Base-by-base conservation (phyloP, 2,329 filamentous ascomycete genomes). In the Pseudogymnoascus sp. region DNA sequence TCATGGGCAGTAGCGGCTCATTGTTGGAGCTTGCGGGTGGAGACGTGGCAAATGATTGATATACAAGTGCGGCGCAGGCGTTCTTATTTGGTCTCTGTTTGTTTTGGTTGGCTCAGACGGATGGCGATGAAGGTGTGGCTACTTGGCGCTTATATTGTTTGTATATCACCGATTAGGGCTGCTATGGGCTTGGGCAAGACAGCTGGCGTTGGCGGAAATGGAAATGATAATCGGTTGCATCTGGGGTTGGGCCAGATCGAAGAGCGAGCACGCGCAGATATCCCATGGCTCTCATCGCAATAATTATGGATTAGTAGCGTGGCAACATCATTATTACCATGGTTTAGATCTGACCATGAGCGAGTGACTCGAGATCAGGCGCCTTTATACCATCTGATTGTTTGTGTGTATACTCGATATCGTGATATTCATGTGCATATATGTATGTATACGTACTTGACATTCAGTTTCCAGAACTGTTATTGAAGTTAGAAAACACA, bases 161-260 rank as follows among this genome's bases (percentile, higher is more conserved):
- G 50, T 57, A 57, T 57, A 57, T 57, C 50, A 57, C 50, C 50
- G 50, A 57, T 57, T 57, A 57, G 26, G 50, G 50, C 50, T 53
- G 47, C 47, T 57, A 57, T 57, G 28, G 50, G 50, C 28, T 57
- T 57, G 28, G 50, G 50, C 50, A 57, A 57, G 50, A 57, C 50
- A 57, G 28, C 50, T 57, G 50, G 50, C 50, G 50, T 57, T 57
- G 50, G 50, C 28, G 50, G 50, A 33, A 57, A 33, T 57, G 50
- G 50, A 57, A 57, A 19, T n/a, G 17, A 33, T 57, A 33, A 57
- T 57, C 28, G 50, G 28, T 57, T 57, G 50, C 50, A 57, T 57
- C 26, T 57, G 50, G n/a, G n/a, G 5, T 57, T 57, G 28, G n/a
- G 28, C 50, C 50, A 33, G 50, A 21, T 57, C 17, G 50, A 33